Percentiles rank a stretch among this genome's conserved stretches.
Evolutionary conservation across 306 rosid species (phyloP).

Genomic region (Casuarina equisetifolia): DNA sequence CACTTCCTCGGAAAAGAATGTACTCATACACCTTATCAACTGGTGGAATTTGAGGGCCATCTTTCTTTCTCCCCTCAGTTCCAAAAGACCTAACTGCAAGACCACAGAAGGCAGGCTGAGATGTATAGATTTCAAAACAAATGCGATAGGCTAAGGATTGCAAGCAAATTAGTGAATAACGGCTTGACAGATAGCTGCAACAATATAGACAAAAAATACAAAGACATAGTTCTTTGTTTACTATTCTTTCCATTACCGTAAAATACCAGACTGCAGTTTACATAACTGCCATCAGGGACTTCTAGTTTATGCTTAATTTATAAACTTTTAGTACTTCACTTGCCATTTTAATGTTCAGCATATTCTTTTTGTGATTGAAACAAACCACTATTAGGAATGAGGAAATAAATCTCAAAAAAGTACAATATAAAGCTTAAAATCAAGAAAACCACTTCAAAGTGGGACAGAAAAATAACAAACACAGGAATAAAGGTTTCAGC

Average conservation of each 20-base stretch:
- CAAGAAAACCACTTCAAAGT: neutral
- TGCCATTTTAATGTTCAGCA: neutral
- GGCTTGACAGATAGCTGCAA: neutral
- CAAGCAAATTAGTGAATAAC: neutral
- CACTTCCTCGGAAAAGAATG: constrained; percentile 69
- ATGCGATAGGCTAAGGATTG: neutral
- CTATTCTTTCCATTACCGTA: neutral
- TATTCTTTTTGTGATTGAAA: neutral
- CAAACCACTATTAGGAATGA: neutral
- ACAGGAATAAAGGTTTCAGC: neutral
- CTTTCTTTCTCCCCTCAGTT: constrained; percentile 75
- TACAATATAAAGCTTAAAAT: neutral
- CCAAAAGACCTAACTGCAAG: constrained; percentile 74
- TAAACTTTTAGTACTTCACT: neutral
- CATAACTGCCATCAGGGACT: neutral
- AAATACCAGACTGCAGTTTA: neutral
- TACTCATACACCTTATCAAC: constrained; percentile 64
- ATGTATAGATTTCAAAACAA: constrained; percentile 11
- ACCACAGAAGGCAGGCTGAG: constrained; percentile 16
- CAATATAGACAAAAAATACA: neutral
- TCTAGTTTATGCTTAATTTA: neutral
- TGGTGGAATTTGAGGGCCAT: constrained; percentile 73
- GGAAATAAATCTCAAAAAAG: neutral
- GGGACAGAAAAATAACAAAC: neutral
- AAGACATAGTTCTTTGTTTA: neutral